Conservation (phyloP, 768 basidiomycete genomes). For the Russula griseocarnosa region DNA sequence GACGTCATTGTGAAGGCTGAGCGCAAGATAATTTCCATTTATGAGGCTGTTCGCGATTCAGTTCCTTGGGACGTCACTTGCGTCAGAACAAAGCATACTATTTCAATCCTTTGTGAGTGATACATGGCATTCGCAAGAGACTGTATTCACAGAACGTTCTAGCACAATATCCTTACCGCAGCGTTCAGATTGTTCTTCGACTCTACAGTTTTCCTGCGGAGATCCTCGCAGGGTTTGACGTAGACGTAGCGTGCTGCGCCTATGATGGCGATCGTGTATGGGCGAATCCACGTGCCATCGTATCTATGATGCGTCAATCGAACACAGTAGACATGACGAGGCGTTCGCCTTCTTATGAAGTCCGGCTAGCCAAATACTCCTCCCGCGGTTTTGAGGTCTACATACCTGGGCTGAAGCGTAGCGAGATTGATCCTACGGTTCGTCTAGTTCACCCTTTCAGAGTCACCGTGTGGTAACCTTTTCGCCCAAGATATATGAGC, state of each 20-base stretch:
- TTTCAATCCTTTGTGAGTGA: constrained; percentile 56
- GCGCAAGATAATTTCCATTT: constrained; percentile 53
- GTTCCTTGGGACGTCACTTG: constrained; percentile 68
- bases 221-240: constrained; percentile 62
- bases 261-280: constrained; percentile 53
- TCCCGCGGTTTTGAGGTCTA: constrained; percentile 53
- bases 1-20: constrained; percentile 42
- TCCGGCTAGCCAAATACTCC: constrained; percentile 57
- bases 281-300: constrained; percentile 56
- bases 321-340: constrained; percentile 60
- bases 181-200: constrained; percentile 63
- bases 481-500: constrained; percentile 50
- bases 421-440: constrained; percentile 57
- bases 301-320: constrained; percentile 63
- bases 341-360: constrained; percentile 63
- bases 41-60: constrained; percentile 60
- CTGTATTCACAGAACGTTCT: constrained; percentile 4
- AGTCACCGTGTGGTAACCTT: neutral
- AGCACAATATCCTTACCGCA: constrained; percentile 65
- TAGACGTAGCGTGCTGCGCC: constrained; percentile 59
- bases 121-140: neutral
- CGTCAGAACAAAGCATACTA: constrained; percentile 60
- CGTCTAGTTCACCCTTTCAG: constrained; percentile 17
- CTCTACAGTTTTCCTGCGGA: constrained; percentile 62
- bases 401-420: constrained; percentile 48